Evolutionary conservation across 2,329 filamentous ascomycete species (phyloP).

Genomic region (Epichloe bromicola): DNA sequence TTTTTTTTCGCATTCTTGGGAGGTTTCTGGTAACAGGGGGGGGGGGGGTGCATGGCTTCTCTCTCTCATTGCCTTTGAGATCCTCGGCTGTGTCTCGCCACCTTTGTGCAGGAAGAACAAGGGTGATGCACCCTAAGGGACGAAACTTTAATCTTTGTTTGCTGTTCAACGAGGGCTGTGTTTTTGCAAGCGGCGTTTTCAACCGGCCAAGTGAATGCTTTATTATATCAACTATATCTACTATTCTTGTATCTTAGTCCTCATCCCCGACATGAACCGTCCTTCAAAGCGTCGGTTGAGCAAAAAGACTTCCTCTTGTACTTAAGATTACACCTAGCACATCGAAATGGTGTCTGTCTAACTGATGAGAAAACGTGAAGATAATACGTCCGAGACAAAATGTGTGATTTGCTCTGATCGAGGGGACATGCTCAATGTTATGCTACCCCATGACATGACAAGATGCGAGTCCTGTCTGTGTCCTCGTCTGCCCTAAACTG

Average conservation of each 20-base stretch:
- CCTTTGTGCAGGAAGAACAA: background rate
- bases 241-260: background rate
- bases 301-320: slow-evolving; percentile 1
- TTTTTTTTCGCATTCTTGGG: background rate
- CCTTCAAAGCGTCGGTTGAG: background rate
- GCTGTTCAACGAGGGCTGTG: background rate
- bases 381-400: background rate
- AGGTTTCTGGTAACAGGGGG: background rate
- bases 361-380: background rate
- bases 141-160: background rate
- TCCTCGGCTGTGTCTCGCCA: background rate
- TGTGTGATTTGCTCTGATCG: background rate
- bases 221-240: background rate
- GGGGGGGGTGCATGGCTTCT: background rate
- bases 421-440: background rate
- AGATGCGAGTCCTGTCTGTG: too few species aligned
- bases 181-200: slow-evolving; percentile 3
- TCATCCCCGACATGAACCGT: background rate
- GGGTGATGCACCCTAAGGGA: background rate
- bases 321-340: background rate
- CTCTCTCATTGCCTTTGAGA: background rate
- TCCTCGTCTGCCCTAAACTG: too few species aligned
- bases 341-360: background rate
- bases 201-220: slow-evolving; percentile 3
- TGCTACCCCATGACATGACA: too few species aligned